Base-by-base conservation (phyloP, 2,329 filamentous ascomycete genomes). In the Pseudovirgaria hyperparasitica region DNA sequence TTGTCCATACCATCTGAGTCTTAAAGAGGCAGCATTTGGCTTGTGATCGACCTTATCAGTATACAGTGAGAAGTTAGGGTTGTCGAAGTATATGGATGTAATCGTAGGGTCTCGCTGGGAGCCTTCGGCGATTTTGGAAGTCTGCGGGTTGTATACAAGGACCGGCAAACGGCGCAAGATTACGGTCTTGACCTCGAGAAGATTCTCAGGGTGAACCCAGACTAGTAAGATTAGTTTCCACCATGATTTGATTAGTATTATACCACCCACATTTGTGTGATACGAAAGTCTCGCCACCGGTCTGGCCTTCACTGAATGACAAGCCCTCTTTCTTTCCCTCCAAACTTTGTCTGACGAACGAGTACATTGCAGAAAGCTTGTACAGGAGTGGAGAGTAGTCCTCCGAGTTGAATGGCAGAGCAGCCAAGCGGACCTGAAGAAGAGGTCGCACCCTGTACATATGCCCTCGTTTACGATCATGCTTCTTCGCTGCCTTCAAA, bases 401-500 rank as follows among this genome's bases (percentile, higher is more conserved):
- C 54, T 96, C 90, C 32, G 82, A 87, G 59, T 96, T 93, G 66
- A 98, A 92, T 9, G 87, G 85, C 34, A 86, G 67, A 38, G 84
- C 74, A n/a, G 82, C 74, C 44, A 98, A 60, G 43, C 82, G 80
- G 43, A 93, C 78, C 58, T 93, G 82, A 57, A 96, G 76, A 62
- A 96, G 76, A 16, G 90, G 86, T 14, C 84, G 75, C 40, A 96
- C 80, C 52, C 78, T 82, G 63, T 96, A 96, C 28, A 75, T 70
- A 39, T 75, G 69, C 30, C 86, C 86, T 39, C 87, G 72, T 60
- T 87, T 92, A 40, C 90, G 81, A 57, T 98, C 90, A 58, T 98
- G 90, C 62, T 98, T 98, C 73, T 98, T 98, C 30, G 85, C 85
- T 25, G 92, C 92, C 66, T 98, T 98, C 49, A 94, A 70, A 57